phyloP scores from a whole-genome alignment of 192 early-diverging fungal genomes.

The Entomortierella lignicola region DNA sequence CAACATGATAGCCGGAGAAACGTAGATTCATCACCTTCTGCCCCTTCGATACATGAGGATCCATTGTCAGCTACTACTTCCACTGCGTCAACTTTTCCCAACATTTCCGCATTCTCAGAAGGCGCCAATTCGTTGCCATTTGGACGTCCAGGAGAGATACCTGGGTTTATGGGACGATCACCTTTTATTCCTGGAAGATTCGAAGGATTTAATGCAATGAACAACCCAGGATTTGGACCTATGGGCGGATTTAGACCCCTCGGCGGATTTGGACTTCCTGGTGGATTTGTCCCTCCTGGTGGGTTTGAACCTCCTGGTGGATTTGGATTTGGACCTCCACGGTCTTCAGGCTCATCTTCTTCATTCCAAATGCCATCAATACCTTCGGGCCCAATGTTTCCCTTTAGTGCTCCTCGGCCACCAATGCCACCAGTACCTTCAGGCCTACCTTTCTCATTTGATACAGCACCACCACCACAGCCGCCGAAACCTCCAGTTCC shows the following conservation, averaged over 20 bases:
- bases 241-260: constrained; percentile 3
- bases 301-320: neutral
- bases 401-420: no score
- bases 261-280: neutral
- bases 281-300: constrained; percentile 8
- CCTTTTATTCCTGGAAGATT: neutral
- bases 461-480: neutral
- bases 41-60: no score
- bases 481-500: neutral
- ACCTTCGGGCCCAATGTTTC: neutral
- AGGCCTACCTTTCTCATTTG: constrained; percentile 1
- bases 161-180: neutral
- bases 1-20: neutral
- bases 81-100: no score
- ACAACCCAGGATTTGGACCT: neutral
- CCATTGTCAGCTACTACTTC: no score
- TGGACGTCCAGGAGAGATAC: neutral
- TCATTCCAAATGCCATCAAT: neutral
- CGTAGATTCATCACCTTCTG: no score
- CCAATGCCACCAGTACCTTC: constrained; percentile 5
- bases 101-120: no score
- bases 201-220: neutral
- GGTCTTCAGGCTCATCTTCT: neutral
- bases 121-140: neutral
- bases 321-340: neutral